Percentiles rank a stretch among this genome's conserved stretches.
These are phyloP conservation scores for Cordyceps militaris DNA, from an alignment of 2,329 filamentous ascomycete genomes.

Conservation along the genomic window DNA sequence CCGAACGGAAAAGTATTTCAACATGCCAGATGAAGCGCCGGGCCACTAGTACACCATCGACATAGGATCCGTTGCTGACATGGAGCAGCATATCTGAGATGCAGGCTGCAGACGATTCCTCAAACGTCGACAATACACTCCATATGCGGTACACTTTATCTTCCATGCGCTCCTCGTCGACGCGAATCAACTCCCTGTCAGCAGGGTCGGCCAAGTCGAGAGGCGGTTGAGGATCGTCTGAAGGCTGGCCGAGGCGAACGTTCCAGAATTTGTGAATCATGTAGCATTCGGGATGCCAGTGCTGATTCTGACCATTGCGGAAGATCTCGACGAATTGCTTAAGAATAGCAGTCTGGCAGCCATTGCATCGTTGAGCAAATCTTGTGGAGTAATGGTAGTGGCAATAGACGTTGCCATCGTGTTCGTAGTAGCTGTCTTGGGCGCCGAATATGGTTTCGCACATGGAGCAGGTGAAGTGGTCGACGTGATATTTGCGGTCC, in stretches of 20 bases:
- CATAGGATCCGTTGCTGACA: slow-evolving; percentile 94
- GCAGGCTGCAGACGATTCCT: slow-evolving; percentile 94
- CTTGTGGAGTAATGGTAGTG: slow-evolving; percentile 98
- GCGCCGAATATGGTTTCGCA: slow-evolving; percentile 97
- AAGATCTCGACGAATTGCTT: slow-evolving; percentile 99
- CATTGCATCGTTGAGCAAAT: slow-evolving; percentile 92
- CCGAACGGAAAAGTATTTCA: slow-evolving; percentile 82
- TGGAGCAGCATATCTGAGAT: slow-evolving; percentile 99
- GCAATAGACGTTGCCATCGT: slow-evolving; percentile 92
- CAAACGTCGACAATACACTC: slow-evolving; percentile 94
- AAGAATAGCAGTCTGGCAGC: slow-evolving; percentile 91
- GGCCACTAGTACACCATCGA: slow-evolving; percentile 89
- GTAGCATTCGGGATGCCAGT: slow-evolving; percentile 99
- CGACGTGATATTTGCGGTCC: slow-evolving; percentile 97
- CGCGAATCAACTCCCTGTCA: slow-evolving; percentile 67
- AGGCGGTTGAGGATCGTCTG: slow-evolving; percentile 40
- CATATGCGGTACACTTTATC: slow-evolving; percentile 97
- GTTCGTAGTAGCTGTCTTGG: slow-evolving; percentile 97
- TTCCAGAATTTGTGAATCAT: slow-evolving; percentile 99
- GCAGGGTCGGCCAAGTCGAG: slow-evolving; percentile 43
- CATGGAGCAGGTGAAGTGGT: slow-evolving; percentile 96
- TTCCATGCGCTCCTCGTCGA: slow-evolving; percentile 89
- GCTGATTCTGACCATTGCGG: slow-evolving; percentile 94
- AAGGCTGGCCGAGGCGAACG: slow-evolving; percentile 67
- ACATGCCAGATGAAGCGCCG: slow-evolving; percentile 96